These are phyloP conservation scores for Hericium alpestre DNA, from an alignment of 768 basidiomycete species.

Conservation along the genomic window DNA sequence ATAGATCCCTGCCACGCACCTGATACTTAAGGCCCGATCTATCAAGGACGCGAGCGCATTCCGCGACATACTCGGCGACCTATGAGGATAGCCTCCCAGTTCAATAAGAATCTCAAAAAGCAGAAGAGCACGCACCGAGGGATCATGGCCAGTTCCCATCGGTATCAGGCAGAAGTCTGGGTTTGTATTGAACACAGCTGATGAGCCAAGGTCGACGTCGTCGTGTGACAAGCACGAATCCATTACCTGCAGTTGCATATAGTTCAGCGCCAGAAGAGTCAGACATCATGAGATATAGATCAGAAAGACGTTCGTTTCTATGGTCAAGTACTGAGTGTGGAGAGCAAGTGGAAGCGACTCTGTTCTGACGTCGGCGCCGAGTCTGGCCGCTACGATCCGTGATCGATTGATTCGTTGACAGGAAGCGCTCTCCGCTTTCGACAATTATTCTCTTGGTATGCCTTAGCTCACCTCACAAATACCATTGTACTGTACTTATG, in stretches of 20 bases:
- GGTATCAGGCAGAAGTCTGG: constrained; percentile 85
- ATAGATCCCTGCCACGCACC: constrained; percentile 28
- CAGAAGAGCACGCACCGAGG: constrained; percentile 41
- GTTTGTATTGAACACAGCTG: not conserved
- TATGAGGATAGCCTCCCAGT: constrained; percentile 15
- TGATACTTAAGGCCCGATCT: constrained; percentile 76
- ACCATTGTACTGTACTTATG: too few relatives aligned
- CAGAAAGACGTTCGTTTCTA: not conserved
- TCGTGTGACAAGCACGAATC: not conserved
- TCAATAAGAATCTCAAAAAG: not conserved
- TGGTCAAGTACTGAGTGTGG: too few relatives aligned
- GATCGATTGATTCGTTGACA: too few relatives aligned
- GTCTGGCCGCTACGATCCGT: too few relatives aligned
- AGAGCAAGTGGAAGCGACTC: too few relatives aligned
- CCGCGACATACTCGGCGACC: constrained; percentile 71
- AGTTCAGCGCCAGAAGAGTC: constrained; percentile 28
- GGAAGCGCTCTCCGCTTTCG: too few relatives aligned
- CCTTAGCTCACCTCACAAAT: too few relatives aligned
- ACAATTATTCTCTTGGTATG: too few relatives aligned
- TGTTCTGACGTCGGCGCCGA: too few relatives aligned
- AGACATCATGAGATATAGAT: not conserved
- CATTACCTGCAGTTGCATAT: constrained; percentile 66
- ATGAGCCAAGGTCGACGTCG: not conserved
- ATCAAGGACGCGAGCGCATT: constrained; percentile 76
- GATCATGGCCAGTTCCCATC: constrained; percentile 55